A percentile compares a stretch with the other conserved stretches of the same genome.
phyloP scores from a whole-genome alignment of 768 basidiomycete species.

The Amanita polypyramis region DNA sequence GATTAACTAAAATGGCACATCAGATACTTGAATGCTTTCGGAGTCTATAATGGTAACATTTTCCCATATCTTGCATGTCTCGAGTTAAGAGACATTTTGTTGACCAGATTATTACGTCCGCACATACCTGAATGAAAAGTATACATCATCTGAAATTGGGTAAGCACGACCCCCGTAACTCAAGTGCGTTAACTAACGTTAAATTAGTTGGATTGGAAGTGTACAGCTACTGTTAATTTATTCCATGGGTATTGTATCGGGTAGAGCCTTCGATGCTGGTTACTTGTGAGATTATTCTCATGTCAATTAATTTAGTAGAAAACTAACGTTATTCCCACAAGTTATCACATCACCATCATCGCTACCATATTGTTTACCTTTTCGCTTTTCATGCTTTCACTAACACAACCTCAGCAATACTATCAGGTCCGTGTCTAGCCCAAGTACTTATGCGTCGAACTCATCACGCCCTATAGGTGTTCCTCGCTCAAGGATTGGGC shows the following conservation, averaged over 20 bases:
- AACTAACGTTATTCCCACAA: conserved; percentile 10
- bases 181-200: not conserved
- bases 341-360: conserved; percentile 32
- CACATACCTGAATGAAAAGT: conserved; percentile 21
- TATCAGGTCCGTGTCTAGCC: conserved; percentile 22
- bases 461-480: conserved; percentile 23
- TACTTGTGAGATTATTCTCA: conserved; percentile 30
- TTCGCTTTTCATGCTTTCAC: conserved; percentile 36
- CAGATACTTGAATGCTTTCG: conserved; percentile 26
- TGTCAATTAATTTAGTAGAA: not conserved
- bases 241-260: conserved; percentile 32
- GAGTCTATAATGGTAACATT: conserved; percentile 9
- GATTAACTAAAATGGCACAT: not conserved
- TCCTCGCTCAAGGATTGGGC: conserved; percentile 36
- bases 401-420: conserved; percentile 26
- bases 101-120: conserved; percentile 30
- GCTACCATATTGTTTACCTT: conserved; percentile 34
- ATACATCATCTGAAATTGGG: conserved; percentile 28
- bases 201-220: conserved; percentile 33
- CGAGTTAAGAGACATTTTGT: conserved; percentile 2
- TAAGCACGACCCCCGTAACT: conserved; percentile 10
- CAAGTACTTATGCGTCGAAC: conserved; percentile 2
- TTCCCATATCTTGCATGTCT: conserved; percentile 6
- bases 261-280: conserved; percentile 41
- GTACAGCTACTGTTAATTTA: conserved; percentile 36